A percentile compares a stretch with the other conserved stretches of the same genome.
phyloP scores from a whole-genome alignment of 176 grass and related monocot species.

The Saccharum spontaneum region DNA sequence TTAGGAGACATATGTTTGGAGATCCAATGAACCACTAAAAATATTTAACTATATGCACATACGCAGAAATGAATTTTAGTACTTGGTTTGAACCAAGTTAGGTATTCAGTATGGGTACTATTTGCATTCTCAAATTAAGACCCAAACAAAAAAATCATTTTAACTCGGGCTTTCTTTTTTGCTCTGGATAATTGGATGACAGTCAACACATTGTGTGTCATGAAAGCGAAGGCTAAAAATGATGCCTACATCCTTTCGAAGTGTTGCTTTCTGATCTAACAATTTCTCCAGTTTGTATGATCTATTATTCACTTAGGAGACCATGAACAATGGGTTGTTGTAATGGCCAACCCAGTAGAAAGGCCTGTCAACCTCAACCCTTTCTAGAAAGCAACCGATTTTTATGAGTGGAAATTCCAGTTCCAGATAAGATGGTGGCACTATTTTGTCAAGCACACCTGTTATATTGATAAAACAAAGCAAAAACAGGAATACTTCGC shows the following conservation, averaged over 20 bases:
- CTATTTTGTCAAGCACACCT: background rate
- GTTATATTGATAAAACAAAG: background rate
- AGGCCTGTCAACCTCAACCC: background rate
- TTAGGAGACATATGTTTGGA: background rate
- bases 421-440: conserved; percentile 22
- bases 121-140: background rate
- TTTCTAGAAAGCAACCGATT: background rate
- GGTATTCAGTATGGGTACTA: background rate
- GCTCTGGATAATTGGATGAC: background rate
- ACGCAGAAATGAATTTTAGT: background rate
- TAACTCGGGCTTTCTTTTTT: background rate
- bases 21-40: background rate
- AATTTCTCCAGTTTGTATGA: background rate
- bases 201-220: background rate
- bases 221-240: conserved; percentile 2
- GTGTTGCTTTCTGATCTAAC: background rate
- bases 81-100: background rate
- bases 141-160: background rate
- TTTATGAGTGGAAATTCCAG: background rate
- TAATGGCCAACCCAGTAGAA: background rate
- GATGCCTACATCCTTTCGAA: background rate
- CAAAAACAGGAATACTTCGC: background rate
- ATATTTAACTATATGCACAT: background rate
- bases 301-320: background rate
- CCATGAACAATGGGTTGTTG: background rate